phyloP scores from a whole-genome alignment of 345 rosid species.

The Camelina neglecta region DNA sequence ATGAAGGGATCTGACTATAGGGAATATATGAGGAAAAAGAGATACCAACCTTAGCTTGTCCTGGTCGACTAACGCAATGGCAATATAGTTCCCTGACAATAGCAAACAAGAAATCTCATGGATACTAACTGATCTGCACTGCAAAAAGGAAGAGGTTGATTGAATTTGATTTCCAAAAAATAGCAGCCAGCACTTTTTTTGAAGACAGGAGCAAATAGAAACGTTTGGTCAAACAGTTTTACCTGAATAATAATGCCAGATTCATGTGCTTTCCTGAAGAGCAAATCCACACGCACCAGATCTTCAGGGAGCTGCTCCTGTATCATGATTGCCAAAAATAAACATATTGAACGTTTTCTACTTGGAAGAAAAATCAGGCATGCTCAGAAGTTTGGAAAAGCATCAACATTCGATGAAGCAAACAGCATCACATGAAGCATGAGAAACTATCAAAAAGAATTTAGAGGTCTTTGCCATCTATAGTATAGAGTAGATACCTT shows the following conservation, averaged over 20 bases:
- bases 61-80: constrained; percentile 92
- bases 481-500: constrained; percentile 56
- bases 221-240: constrained; percentile 34
- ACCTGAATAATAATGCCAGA: constrained; percentile 83
- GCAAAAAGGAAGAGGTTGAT: constrained; percentile 54
- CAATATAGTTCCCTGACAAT: constrained; percentile 79
- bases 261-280: constrained; percentile 71
- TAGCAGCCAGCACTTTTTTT: background rate
- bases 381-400: constrained; percentile 7
- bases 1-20: constrained; percentile 24
- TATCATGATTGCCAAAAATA: constrained; percentile 26
- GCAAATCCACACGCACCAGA: constrained; percentile 77
- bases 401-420: constrained; percentile 13
- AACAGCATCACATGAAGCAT: constrained; percentile 1
- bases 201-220: constrained; percentile 6
- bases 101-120: constrained; percentile 72
- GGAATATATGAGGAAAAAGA: constrained; percentile 14
- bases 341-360: constrained; percentile 5
- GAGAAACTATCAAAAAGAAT: constrained; percentile 27
- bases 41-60: constrained; percentile 72
- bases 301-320: constrained; percentile 94
- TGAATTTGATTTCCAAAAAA: constrained; percentile 38
- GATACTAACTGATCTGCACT: constrained; percentile 84
- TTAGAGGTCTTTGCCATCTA: background rate
- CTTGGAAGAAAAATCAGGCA: constrained; percentile 12